A percentile compares a stretch with the other conserved stretches of the same genome.
These are phyloP conservation scores for Pseudoneurospora amorphoporcata DNA, from an alignment of 495 filamentous ascomycete genomes.

Conservation along the genomic window DNA sequence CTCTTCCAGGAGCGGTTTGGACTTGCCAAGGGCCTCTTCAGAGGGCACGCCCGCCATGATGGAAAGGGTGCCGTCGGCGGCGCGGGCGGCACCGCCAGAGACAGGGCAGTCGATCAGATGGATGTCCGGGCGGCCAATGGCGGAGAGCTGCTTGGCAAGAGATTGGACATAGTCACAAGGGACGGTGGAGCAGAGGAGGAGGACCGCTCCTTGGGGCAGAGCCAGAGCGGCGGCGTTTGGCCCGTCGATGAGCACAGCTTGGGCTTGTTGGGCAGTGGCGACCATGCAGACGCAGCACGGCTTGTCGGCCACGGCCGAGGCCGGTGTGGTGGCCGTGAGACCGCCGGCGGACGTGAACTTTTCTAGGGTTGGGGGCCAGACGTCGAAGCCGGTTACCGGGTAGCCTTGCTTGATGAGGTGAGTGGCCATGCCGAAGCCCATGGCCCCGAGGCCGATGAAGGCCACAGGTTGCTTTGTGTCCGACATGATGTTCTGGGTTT, in stretches of 20 bases:
- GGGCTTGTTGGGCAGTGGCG: conserved; percentile 60
- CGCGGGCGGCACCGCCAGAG: conserved; percentile 63
- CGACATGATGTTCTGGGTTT: conserved; percentile 13
- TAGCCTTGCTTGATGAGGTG: conserved; percentile 62
- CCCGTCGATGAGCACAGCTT: conserved; percentile 52
- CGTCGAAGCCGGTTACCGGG: conserved; percentile 63
- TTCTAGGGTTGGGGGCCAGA: conserved; percentile 62
- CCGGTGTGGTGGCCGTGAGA: conserved; percentile 47
- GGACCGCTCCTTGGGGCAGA: conserved; percentile 47
- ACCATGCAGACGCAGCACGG: conserved; percentile 69
- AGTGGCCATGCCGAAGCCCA: conserved; percentile 82
- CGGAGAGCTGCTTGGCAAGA: conserved; percentile 44
- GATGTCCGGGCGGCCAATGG: conserved; percentile 50
- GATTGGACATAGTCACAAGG: conserved; percentile 54
- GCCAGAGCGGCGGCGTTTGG: conserved; percentile 45
- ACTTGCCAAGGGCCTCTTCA: conserved; percentile 46
- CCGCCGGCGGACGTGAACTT: conserved; percentile 59
- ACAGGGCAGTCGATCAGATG: conserved; percentile 65
- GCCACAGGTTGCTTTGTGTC: conserved; percentile 45
- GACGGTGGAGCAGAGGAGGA: conserved; percentile 69
- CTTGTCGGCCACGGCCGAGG: conserved; percentile 51
- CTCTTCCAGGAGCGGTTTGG: conserved; percentile 47
- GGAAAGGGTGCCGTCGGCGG: conserved; percentile 66
- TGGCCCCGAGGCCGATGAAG: conserved; percentile 79
- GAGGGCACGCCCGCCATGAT: conserved; percentile 62